These are phyloP conservation scores for Blepharisma stoltei DNA, from an alignment of 73 alveolate genomes.

Conservation along the genomic window DNA sequence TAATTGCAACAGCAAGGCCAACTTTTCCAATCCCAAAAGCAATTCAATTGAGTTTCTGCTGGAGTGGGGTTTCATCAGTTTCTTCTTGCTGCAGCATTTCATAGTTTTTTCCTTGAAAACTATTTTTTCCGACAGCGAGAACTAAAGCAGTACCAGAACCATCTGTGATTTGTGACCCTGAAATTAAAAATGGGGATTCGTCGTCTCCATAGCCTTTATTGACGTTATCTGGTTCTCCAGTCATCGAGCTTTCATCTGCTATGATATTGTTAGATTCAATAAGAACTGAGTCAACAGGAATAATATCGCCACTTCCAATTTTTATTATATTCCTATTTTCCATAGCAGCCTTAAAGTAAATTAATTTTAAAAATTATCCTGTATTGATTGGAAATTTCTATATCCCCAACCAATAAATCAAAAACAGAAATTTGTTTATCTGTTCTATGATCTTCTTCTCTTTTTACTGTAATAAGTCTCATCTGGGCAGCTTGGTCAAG, in stretches of 20 bases:
- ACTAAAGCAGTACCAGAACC: constrained; percentile 83
- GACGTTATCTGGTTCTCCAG: constrained; percentile 65
- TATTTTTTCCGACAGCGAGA: constrained; percentile 51
- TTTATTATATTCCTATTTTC: too few relatives aligned
- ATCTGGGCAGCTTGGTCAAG: constrained; percentile 64
- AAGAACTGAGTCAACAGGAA: constrained; percentile 56
- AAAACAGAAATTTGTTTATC: constrained; percentile 50
- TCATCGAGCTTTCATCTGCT: constrained; percentile 55
- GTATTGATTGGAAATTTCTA: too few relatives aligned
- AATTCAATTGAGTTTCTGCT: constrained; percentile 82
- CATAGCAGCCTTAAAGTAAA: too few relatives aligned
- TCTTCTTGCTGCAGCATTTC: constrained; percentile 66
- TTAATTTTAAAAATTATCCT: too few relatives aligned
- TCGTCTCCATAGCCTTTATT: constrained; percentile 38
- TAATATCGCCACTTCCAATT: constrained; percentile 53
- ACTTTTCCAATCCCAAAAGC: constrained; percentile 76
- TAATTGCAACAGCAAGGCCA: constrained; percentile 74
- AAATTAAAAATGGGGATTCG: constrained; percentile 60
- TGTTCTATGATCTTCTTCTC: constrained; percentile 54
- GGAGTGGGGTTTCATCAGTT: constrained; percentile 79
- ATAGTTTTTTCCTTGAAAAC: constrained; percentile 55
- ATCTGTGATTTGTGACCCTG: constrained; percentile 77
- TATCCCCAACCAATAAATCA: constrained; percentile 60
- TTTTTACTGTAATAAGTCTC: constrained; percentile 53
- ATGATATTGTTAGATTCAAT: constrained; percentile 52